Conservation (phyloP, 768 basidiomycete species). For the Auricularia sp. region DNA sequence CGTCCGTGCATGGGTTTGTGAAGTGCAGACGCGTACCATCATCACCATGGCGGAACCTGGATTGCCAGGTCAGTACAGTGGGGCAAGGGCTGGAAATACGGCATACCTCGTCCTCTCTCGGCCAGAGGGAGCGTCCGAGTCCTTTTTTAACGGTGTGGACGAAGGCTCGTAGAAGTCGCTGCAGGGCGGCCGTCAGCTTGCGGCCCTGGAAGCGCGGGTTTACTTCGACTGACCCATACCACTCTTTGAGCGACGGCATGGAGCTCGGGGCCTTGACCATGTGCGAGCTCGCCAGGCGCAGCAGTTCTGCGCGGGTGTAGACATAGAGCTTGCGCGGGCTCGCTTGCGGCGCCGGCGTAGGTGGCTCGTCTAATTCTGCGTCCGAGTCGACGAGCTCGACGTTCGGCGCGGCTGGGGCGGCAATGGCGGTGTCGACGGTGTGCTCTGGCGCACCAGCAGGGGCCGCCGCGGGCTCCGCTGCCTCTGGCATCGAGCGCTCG, state of each 20-base stretch:
- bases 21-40: conserved; percentile 41
- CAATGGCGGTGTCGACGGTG: not conserved
- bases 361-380: not conserved
- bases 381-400: not conserved
- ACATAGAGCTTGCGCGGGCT: conserved; percentile 13
- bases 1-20: conserved; percentile 5
- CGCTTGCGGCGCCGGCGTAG: not conserved
- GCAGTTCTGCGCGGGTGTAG: conserved; percentile 62
- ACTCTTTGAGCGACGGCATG: conserved; percentile 77
- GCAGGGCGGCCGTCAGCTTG: conserved; percentile 12
- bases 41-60: conserved; percentile 63
- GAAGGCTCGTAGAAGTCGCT: conserved; percentile 52
- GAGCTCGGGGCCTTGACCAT: conserved; percentile 57
- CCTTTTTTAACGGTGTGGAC: conserved; percentile 47
- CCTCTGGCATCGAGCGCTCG: conserved; percentile 24
- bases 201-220: not conserved
- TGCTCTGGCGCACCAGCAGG: conserved; percentile 6
- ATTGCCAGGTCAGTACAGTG: not conserved
- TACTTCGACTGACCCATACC: conserved; percentile 71
- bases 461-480: conserved; percentile 21
- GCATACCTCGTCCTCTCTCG: conserved; percentile 4
- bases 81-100: not conserved
- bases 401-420: not conserved
- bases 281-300: conserved; percentile 63
- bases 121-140: conserved; percentile 37